Percentiles rank a stretch among this genome's conserved stretches.
These are phyloP conservation scores for Dimocarpus longan DNA, from an alignment of 345 rosid species.

Conservation along the genomic window DNA sequence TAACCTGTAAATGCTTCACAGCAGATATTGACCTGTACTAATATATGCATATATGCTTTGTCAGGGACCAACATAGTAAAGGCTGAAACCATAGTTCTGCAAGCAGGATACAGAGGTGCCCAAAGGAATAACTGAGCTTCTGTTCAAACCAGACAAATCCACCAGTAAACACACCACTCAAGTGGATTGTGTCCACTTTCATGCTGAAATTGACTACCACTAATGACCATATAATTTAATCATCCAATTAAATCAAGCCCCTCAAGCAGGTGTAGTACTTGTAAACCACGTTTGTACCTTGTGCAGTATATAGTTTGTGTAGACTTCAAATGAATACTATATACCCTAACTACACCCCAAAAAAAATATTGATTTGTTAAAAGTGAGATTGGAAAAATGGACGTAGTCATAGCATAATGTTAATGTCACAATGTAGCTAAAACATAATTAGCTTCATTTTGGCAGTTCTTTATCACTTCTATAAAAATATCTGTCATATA, in stretches of 20 bases:
- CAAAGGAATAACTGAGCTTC: not conserved
- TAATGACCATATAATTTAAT: not conserved
- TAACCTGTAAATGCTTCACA: not conserved
- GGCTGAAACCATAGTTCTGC: conserved; percentile 5
- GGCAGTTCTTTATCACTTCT: not conserved
- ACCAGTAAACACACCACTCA: not conserved
- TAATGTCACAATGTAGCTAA: not conserved
- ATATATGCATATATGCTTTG: not conserved
- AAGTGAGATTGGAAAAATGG: not conserved
- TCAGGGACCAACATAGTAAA: not conserved
- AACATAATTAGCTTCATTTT: not conserved
- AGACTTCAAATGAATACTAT: not conserved
- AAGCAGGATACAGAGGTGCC: not conserved
- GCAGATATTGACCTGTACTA: not conserved
- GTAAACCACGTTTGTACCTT: not conserved
- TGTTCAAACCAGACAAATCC: conserved; percentile 2
- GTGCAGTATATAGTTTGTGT: not conserved
- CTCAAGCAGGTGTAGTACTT: not conserved
- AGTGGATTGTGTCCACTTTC: not conserved
- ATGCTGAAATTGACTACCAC: conserved; percentile 9
- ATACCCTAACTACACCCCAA: not conserved
- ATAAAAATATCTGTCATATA: not conserved
- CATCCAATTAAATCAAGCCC: conserved; percentile 1
- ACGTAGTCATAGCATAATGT: not conserved
- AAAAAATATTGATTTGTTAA: not conserved